phyloP scores from a whole-genome alignment of 176 grass and related monocot species.

The Raddia distichophylla region DNA sequence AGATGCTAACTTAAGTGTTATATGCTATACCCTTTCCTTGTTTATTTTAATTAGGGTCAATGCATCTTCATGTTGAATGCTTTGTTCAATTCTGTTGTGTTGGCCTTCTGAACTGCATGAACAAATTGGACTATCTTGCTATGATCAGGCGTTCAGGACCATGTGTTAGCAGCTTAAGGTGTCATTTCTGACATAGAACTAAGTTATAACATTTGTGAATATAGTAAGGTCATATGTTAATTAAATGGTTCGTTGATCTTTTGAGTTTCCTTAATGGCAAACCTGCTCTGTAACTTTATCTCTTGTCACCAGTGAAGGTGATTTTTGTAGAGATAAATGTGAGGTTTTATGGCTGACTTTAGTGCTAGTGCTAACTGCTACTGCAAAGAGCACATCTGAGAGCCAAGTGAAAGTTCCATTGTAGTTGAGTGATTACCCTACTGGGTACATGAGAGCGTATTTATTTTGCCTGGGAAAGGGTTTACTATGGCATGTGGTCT shows the following conservation, averaged over 20 bases:
- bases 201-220: slow-evolving; percentile 5
- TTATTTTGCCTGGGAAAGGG: background rate
- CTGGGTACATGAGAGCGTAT: background rate
- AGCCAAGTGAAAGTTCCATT: background rate
- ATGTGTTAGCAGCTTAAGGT: background rate
- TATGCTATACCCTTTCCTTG: slow-evolving; percentile 48
- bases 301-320: background rate
- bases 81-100: background rate
- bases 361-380: background rate
- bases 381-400: background rate
- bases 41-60: slow-evolving; percentile 19
- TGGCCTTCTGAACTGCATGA: slow-evolving; percentile 5
- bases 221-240: background rate
- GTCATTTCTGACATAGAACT: background rate
- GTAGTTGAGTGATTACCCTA: background rate
- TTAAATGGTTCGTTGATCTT: slow-evolving; percentile 27
- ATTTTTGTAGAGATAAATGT: background rate
- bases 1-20: slow-evolving; percentile 52
- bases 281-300: background rate
- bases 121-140: background rate
- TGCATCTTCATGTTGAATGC: slow-evolving; percentile 25
- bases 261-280: background rate
- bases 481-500: background rate
- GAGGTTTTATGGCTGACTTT: background rate
- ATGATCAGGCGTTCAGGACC: background rate